Conservation (phyloP, 1,284 basidiomycete species). For the Boletus sp. region DNA sequence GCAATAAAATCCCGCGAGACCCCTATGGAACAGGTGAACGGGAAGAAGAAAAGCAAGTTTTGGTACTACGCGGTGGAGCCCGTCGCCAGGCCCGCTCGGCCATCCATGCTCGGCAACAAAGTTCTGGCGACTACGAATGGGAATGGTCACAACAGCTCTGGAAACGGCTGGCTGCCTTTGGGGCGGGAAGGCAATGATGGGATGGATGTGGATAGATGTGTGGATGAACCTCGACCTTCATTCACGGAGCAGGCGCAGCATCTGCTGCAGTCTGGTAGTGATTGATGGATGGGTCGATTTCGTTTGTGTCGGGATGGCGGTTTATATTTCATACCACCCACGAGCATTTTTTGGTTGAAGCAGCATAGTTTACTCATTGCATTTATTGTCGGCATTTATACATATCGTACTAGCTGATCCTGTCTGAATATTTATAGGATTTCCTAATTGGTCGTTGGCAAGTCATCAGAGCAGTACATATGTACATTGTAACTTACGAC, state of each 20-base stretch:
- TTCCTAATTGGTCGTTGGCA: conserved; percentile 19
- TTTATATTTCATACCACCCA: conserved; percentile 30
- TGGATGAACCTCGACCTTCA: conserved; percentile 14
- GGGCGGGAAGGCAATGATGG: conserved; percentile 3
- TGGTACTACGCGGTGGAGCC: conserved; percentile 83
- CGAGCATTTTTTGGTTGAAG: conserved; percentile 25
- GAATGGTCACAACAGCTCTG: conserved; percentile 14
- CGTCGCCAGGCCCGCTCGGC: conserved; percentile 35
- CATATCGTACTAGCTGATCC: conserved; percentile 17
- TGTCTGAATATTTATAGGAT: background rate
- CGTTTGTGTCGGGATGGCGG: conserved; percentile 13
- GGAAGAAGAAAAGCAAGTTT: conserved; percentile 77
- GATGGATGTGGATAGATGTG: conserved; percentile 30
- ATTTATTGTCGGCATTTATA: conserved; percentile 22
- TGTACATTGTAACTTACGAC: background rate
- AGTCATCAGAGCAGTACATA: background rate
- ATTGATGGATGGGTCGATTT: conserved; percentile 8
- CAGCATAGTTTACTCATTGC: conserved; percentile 30
- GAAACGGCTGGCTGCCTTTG: conserved; percentile 6
- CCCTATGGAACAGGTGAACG: conserved; percentile 66
- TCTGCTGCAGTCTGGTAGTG: conserved; percentile 4
- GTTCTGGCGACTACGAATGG: conserved; percentile 19
- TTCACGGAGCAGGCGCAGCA: conserved; percentile 13
- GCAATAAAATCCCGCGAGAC: conserved; percentile 65
- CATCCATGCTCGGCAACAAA: conserved; percentile 9